Conservation (phyloP, 345 rosid genomes). For the Eutrema japonicum region DNA sequence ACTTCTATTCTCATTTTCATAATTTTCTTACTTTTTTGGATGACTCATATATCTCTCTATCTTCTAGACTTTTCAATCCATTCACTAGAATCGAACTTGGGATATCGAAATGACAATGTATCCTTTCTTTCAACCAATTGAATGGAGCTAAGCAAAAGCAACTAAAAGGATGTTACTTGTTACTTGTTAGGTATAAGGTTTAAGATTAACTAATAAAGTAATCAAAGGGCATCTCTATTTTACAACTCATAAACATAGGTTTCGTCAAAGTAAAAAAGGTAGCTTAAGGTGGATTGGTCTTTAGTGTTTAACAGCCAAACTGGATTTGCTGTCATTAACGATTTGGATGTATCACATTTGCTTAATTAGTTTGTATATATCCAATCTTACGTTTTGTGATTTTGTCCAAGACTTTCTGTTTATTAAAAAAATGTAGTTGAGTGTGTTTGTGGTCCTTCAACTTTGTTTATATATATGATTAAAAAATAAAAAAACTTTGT, state of each 20-base stretch:
- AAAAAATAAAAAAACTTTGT: not conserved
- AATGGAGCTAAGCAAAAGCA: slow-evolving; percentile 17
- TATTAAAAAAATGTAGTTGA: not conserved
- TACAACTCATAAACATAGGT: slow-evolving; percentile 30
- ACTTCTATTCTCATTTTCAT: slow-evolving; percentile 24
- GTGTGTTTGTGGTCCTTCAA: slow-evolving; percentile 23
- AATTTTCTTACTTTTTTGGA: slow-evolving; percentile 26
- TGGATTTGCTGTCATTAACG: slow-evolving; percentile 37
- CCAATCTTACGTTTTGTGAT: slow-evolving; percentile 2
- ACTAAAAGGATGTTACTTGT: slow-evolving; percentile 24
- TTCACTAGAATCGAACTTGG: slow-evolving; percentile 24
- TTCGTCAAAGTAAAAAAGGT: slow-evolving; percentile 41
- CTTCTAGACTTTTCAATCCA: slow-evolving; percentile 29
- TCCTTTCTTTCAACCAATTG: slow-evolving; percentile 20
- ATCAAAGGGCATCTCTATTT: slow-evolving; percentile 22
- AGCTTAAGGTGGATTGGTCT: slow-evolving; percentile 43
- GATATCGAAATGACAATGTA: slow-evolving; percentile 25
- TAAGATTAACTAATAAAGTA: slow-evolving; percentile 7
- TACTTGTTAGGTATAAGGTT: slow-evolving; percentile 42
- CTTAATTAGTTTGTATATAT: slow-evolving; percentile 24
- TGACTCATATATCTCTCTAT: slow-evolving; percentile 28
- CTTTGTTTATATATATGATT: not conserved
- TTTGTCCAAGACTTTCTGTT: slow-evolving; percentile 19
- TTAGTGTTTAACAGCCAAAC: slow-evolving; percentile 43
- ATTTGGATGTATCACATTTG: slow-evolving; percentile 3